Evolutionary conservation across 495 filamentous ascomycete species (phyloP).

Genomic region (Lindgomyces ingoldianus): DNA sequence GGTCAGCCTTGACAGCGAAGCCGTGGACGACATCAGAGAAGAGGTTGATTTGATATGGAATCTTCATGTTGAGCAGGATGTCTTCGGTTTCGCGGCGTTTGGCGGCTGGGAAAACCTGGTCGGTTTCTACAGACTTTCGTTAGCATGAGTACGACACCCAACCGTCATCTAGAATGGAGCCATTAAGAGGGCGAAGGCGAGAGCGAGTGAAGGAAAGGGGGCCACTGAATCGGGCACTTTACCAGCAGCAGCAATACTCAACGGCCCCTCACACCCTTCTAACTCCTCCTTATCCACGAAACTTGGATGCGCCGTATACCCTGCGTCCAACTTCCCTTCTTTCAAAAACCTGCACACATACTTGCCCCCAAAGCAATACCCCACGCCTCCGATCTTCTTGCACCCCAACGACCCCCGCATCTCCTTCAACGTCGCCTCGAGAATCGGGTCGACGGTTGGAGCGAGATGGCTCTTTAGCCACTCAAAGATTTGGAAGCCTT

Average conservation of each 20-base stretch:
- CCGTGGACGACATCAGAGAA: constrained; percentile 77
- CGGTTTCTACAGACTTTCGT: constrained; percentile 57
- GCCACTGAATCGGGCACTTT: constrained; percentile 30
- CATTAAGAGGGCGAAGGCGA: no score
- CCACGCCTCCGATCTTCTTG: constrained; percentile 69
- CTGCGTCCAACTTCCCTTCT: constrained; percentile 56
- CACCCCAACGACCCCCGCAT: constrained; percentile 58
- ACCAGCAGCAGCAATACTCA: constrained; percentile 76
- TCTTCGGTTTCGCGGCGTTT: constrained; percentile 67
- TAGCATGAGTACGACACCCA: neutral
- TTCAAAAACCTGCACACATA: constrained; percentile 54
- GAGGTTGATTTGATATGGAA: constrained; percentile 79
- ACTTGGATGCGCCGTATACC: constrained; percentile 74
- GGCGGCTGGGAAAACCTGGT: constrained; percentile 73
- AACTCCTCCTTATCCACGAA: constrained; percentile 79
- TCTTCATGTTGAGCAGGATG: constrained; percentile 59
- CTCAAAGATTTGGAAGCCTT: constrained; percentile 57
- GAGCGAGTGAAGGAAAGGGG: neutral
- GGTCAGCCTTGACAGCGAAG: constrained; percentile 73
- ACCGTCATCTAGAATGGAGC: neutral
- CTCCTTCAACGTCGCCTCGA: constrained; percentile 61
- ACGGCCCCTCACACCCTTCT: constrained; percentile 65
- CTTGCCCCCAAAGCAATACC: constrained; percentile 78
- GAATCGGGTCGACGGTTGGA: constrained; percentile 70
- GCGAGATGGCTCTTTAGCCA: constrained; percentile 54